These are phyloP conservation scores for Sordariomycetes sp. DNA, from an alignment of 2,329 filamentous ascomycete genomes.

Conservation along the genomic window DNA sequence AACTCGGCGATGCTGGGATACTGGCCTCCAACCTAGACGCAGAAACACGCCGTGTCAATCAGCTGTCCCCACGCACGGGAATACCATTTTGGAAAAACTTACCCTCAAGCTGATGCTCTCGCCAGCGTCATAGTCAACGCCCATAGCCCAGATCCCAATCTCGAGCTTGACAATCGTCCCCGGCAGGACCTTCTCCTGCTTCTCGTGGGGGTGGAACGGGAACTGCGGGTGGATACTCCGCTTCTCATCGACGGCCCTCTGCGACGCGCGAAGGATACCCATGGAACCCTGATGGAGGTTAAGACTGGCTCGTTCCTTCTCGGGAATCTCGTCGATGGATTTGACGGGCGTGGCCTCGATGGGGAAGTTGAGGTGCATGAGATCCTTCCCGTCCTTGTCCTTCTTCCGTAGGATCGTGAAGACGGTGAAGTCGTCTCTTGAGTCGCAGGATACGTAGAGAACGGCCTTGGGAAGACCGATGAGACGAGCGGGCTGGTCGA, in stretches of 20 bases:
- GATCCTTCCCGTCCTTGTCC: conserved; percentile 23
- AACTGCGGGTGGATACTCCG: conserved; percentile 17
- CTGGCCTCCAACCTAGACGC: conserved; percentile 15
- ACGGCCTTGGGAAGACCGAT: conserved; percentile 32
- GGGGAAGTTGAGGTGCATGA: conserved; percentile 29
- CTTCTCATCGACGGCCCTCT: conserved; percentile 20
- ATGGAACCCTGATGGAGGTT: conserved; percentile 26
- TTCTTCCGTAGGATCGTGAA: conserved; percentile 29
- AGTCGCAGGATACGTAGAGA: conserved; percentile 27
- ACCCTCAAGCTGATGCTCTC: conserved; percentile 12
- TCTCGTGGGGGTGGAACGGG: conserved; percentile 22
- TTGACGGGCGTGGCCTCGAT: conserved; percentile 12
- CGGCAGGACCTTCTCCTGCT: conserved; percentile 22
- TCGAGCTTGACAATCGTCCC: conserved; percentile 28
- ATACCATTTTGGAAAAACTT: not conserved
- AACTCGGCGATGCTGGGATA: conserved; percentile 24
- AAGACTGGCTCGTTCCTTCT: conserved; percentile 22
- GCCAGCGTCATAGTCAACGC: conserved; percentile 28
- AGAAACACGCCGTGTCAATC: not conserved
- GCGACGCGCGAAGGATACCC: conserved; percentile 28
- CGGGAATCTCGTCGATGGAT: conserved; percentile 13
- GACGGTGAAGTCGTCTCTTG: conserved; percentile 27
- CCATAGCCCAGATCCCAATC: conserved; percentile 32
- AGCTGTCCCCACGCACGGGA: not conserved
- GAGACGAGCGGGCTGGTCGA: conserved; percentile 21